Base-by-base conservation (phyloP, 1,284 basidiomycete species). In the Sporisorium sorghi region DNA sequence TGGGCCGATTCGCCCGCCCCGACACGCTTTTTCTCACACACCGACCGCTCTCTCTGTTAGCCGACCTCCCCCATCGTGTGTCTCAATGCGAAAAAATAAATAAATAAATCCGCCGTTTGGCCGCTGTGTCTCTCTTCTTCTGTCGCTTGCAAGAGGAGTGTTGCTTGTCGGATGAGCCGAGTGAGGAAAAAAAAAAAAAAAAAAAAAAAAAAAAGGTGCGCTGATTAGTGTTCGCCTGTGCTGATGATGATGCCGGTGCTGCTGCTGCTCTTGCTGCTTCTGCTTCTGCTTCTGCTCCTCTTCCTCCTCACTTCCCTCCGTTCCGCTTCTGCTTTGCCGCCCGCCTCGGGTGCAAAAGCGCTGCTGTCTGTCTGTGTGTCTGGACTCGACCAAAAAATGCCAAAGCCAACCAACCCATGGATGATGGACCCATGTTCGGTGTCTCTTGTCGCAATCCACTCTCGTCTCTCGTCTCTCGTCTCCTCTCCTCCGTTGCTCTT, bases 1-100 rank as follows among this genome's bases (percentile, higher is more conserved):
- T 37, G 59, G 37, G 44, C 60, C 52, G 48, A 56, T 50, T 43
- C 33, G 48, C 54, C 35, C 51, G 54, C 46, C 43, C 23, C 26
- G 28, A 5, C 28, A 40, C n/a, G n/a, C 9, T 40, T 40, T 9
- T 40, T 40, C 37, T 19, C 37, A 40, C 37, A n/a, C 37, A 40
- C n/a, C 17, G n/a, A n/a, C n/a, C n/a, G n/a, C n/a, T n/a, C 14
- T 37, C n/a, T 2, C 8, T 37, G 4, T 19, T 40, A 40, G 37
- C n/a, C 37, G 37, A 40, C 28, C 28, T 9, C n/a, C n/a, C 35
- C 35, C 35, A 37, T 37, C 15, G 35, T 37, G n/a, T 5, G 37
- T 40, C 37, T 19, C 37, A 40, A 40, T 19, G 5, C 8, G n/a
- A 19, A 40, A 40, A 19, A 19, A n/a, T 17, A 35, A n/a, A n/a